Base-by-base conservation (phyloP, 2,329 filamentous ascomycete genomes). In the Cladophialophora psammophila region DNA sequence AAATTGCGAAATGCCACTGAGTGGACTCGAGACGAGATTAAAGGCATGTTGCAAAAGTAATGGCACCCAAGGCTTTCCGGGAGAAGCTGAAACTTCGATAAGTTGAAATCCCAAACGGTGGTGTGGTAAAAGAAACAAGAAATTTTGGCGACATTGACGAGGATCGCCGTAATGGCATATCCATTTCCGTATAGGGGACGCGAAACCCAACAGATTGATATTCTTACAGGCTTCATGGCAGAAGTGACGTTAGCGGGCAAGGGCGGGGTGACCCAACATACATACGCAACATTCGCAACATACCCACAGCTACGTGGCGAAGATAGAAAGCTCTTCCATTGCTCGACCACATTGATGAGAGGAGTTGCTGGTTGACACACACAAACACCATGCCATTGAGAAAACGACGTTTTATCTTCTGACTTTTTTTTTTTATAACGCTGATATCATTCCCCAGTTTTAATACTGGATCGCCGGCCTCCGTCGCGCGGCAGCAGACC, bases 41-140 rank as follows among this genome's bases (percentile, higher is more conserved):
- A 20, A 31, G 62, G 13, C 66, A 65, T 68, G 57, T 18, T 63
- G 15, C 32, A 8, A 50, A 26, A 50, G 45, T 26, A 50, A 12
- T 26, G 45, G 45, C 45, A 50, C 12, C 5, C 2, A 42, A n/a
- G 4, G 15, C 12, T 42, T 42, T 42, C 38, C 13, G 12, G 18
- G 18, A 18, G 45, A 26, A 20, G 12, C 18, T 15, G n/a, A 18
- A 20, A 45, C n/a, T 18, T 8, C 40, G 18, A n/a, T 5, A n/a
- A 20, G 40, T 20, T 45, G n/a, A 45, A 45, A 45, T 18, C 15
- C n/a, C 40, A 15, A 45, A 32, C 15, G 10, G 31, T 20, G 34
- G 10, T 54, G 40, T 52, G 32, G 26, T 18, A 13, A 57, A 36
- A 20, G 34, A 8, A 5, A 12, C 20, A n/a, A 48, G 7, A 15